Evolutionary conservation across 208 protist genomes (phyloP).

Genomic region (Jaenimonas drosophilae): DNA sequence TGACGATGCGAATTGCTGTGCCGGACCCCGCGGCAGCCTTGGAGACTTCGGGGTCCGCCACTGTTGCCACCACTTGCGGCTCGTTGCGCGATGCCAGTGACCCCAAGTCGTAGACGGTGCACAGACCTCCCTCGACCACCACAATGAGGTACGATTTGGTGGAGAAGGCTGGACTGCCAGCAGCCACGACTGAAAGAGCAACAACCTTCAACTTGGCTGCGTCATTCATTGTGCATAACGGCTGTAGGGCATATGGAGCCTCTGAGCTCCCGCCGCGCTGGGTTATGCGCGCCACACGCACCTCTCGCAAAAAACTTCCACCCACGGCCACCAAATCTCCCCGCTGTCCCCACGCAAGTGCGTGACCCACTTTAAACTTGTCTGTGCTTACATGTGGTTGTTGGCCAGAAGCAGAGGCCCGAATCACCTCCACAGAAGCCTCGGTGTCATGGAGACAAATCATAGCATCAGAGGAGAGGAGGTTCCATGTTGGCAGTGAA

Average conservation of each 20-base stretch:
- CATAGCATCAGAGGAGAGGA: constrained; percentile 29
- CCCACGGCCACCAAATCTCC: constrained; percentile 37
- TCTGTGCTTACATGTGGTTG: too few species aligned
- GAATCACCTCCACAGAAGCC: too few species aligned
- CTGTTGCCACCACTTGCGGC: constrained; percentile 26
- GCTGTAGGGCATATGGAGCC: constrained; percentile 3
- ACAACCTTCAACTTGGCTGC: constrained; percentile 25
- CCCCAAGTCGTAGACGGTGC: constrained; percentile 40
- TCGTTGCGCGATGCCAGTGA: constrained; percentile 14
- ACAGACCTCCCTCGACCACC: constrained; percentile 45
- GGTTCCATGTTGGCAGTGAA: constrained; percentile 36
- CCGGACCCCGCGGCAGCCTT: too few species aligned
- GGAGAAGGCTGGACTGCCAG: constrained; percentile 45
- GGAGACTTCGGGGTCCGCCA: constrained; percentile 29
- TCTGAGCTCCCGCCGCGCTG: constrained; percentile 9
- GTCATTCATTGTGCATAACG: neutral
- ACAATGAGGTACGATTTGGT: constrained; percentile 51
- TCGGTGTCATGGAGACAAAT: constrained; percentile 37
- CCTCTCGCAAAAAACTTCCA: constrained; percentile 67
- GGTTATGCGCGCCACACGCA: constrained; percentile 38
- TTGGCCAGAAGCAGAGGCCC: too few species aligned
- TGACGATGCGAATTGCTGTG: constrained; percentile 36
- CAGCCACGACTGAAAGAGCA: constrained; percentile 33
- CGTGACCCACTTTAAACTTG: constrained; percentile 71
- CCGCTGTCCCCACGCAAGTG: constrained; percentile 38